A percentile compares a stretch with the other conserved stretches of the same genome.
Evolutionary conservation across 495 filamentous ascomycete species (phyloP).

Genomic region (Aspergillus cavernicola): DNA sequence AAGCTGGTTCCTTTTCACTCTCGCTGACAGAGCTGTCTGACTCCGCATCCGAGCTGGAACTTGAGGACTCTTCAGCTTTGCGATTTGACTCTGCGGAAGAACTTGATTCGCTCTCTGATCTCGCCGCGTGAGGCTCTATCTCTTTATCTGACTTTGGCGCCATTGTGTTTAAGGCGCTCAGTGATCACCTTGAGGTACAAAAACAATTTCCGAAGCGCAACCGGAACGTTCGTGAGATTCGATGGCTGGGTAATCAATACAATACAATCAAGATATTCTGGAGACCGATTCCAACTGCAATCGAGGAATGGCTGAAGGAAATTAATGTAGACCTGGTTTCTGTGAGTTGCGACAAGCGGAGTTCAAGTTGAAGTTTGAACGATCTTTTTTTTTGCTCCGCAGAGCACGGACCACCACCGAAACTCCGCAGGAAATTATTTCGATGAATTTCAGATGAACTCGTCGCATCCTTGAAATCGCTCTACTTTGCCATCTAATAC

Average conservation of each 20-base stretch:
- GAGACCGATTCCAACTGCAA: neutral
- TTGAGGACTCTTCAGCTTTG: constrained; percentile 23
- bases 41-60: constrained; percentile 30
- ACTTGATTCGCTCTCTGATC: constrained; percentile 26
- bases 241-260: neutral
- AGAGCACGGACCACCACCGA: constrained; percentile 42
- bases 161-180: constrained; percentile 21
- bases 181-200: neutral
- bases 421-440: constrained; percentile 24
- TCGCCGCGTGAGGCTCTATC: constrained; percentile 27
- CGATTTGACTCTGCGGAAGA: constrained; percentile 28
- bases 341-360: constrained; percentile 10
- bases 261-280: no score
- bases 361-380: constrained; percentile 11
- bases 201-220: neutral
- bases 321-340: neutral
- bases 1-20: constrained; percentile 24
- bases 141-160: constrained; percentile 21
- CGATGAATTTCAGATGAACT: neutral
- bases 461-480: neutral
- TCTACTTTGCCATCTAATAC: neutral
- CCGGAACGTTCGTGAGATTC: neutral
- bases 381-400: constrained; percentile 45
- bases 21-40: constrained; percentile 34
- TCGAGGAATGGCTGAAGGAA: neutral